phyloP scores from a whole-genome alignment of 192 early-diverging fungal species.

The Coemansia sp. region DNA sequence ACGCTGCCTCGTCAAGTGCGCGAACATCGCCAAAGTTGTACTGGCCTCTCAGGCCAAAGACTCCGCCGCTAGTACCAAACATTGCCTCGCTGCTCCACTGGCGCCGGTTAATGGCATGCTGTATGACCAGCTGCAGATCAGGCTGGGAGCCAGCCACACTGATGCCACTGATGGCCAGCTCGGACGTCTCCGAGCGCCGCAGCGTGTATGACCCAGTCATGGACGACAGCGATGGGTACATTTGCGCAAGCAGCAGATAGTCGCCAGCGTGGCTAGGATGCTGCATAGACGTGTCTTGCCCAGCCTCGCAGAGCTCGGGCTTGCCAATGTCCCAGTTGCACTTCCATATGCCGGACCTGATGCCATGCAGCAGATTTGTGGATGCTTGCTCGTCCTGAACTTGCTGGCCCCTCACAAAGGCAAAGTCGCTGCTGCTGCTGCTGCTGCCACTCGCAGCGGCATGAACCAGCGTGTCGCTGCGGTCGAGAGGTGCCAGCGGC shows the following conservation, averaged over 20 bases:
- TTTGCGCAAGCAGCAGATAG: slow-evolving; percentile 47
- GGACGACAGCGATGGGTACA: slow-evolving; percentile 46
- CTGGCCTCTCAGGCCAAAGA: slow-evolving; percentile 79
- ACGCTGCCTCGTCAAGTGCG: slow-evolving; percentile 16
- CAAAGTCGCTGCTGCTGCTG: slow-evolving; percentile 8
- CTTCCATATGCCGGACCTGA: slow-evolving; percentile 39
- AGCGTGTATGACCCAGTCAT: slow-evolving; percentile 41
- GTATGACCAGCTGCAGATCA: slow-evolving; percentile 38
- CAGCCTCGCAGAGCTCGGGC: not conserved
- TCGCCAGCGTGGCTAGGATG: slow-evolving; percentile 7
- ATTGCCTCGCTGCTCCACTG: slow-evolving; percentile 76
- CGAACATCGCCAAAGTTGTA: slow-evolving; percentile 66
- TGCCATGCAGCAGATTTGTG: slow-evolving; percentile 27
- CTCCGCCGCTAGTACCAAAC: slow-evolving; percentile 70
- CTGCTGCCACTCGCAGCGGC: not conserved
- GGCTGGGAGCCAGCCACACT: slow-evolving; percentile 39
- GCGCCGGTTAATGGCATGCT: slow-evolving; percentile 66
- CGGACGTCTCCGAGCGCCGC: slow-evolving; percentile 32
- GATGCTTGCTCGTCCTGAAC: slow-evolving; percentile 23
- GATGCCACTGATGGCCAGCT: slow-evolving; percentile 39
- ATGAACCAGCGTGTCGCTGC: slow-evolving; percentile 8
- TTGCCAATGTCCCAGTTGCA: slow-evolving; percentile 26
- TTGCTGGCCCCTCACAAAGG: slow-evolving; percentile 13
- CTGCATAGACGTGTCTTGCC: not conserved
- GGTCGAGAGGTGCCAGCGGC: not conserved